Percentiles rank a stretch among this genome's conserved stretches.
These are phyloP conservation scores for Coccomyxa sp. DNA, from an alignment of 139 green algal genomes.

Conservation along the genomic window DNA sequence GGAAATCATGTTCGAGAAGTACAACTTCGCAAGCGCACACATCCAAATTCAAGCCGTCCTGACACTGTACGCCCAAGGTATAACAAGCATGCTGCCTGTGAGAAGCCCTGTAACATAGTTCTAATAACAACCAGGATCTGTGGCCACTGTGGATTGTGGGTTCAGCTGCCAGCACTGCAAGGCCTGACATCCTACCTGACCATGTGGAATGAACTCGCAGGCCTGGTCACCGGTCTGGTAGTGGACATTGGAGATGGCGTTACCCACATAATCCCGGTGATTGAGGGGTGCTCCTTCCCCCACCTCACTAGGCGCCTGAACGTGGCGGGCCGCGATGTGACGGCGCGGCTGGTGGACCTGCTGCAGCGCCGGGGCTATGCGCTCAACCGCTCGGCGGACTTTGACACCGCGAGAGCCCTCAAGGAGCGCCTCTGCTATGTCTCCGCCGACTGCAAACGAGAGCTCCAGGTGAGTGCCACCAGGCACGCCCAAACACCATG, in stretches of 20 bases:
- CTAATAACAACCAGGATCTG: neutral
- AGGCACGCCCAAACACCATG: neutral
- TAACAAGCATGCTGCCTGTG: neutral
- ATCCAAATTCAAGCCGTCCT: slow-evolving; percentile 83
- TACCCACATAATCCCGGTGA: slow-evolving; percentile 70
- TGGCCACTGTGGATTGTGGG: neutral
- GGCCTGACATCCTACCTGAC: neutral
- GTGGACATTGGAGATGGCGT: slow-evolving; percentile 76
- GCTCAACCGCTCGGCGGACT: slow-evolving; percentile 63
- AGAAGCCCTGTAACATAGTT: neutral
- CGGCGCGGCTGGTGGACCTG: slow-evolving; percentile 70
- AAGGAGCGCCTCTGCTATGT: slow-evolving; percentile 84
- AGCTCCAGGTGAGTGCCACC: slow-evolving; percentile 27
- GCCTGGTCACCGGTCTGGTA: slow-evolving; percentile 73
- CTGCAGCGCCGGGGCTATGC: slow-evolving; percentile 60
- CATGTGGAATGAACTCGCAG: too few relatives aligned
- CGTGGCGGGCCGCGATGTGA: slow-evolving; percentile 71
- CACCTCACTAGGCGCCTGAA: slow-evolving; percentile 68
- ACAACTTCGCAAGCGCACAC: slow-evolving; percentile 49
- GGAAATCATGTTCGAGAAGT: slow-evolving; percentile 72
- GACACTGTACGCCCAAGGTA: slow-evolving; percentile 75
- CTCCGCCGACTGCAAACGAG: slow-evolving; percentile 44
- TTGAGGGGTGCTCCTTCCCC: slow-evolving; percentile 71
- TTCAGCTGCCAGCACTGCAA: neutral
- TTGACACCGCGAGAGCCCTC: slow-evolving; percentile 58